A percentile compares a stretch with the other conserved stretches of the same genome.
Evolutionary conservation across 208 protist genomes (phyloP).

Genomic region (Leishmania lainsoni): DNA sequence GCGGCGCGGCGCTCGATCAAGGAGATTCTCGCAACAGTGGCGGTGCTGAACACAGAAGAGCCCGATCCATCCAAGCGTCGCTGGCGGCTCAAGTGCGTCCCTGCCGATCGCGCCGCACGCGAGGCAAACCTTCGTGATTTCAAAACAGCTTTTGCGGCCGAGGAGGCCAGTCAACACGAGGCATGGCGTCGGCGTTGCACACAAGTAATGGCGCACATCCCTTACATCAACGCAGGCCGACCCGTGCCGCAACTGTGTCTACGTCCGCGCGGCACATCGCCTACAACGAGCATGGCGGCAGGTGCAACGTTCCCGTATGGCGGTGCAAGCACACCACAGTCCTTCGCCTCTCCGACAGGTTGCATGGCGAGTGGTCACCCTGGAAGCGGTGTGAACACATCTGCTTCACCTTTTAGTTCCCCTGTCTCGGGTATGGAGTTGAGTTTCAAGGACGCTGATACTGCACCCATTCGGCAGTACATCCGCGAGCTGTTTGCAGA

Average conservation of each 20-base stretch:
- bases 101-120: constrained; percentile 24
- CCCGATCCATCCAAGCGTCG: constrained; percentile 48
- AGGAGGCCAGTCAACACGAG: constrained; percentile 54
- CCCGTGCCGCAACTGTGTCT: constrained; percentile 43
- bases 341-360: not conserved
- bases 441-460: constrained; percentile 43
- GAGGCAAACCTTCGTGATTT: constrained; percentile 30
- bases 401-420: constrained; percentile 21
- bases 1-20: constrained; percentile 48
- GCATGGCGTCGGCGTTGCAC: constrained; percentile 45
- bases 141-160: constrained; percentile 37
- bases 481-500: constrained; percentile 78
- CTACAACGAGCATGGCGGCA: not conserved
- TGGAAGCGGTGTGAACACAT: not conserved
- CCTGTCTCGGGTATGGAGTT: not conserved
- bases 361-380: not conserved
- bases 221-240: constrained; percentile 42
- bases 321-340: constrained; percentile 1
- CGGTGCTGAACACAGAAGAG: constrained; percentile 55
- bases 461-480: constrained; percentile 60
- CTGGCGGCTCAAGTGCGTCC: constrained; percentile 71
- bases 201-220: constrained; percentile 48
- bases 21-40: constrained; percentile 68
- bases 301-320: constrained; percentile 8
- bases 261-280: constrained; percentile 14